Percentiles rank a stretch among this genome's conserved stretches.
Evolutionary conservation across 306 rosid species (phyloP).

Genomic region (Casuarina cunninghamiana): DNA sequence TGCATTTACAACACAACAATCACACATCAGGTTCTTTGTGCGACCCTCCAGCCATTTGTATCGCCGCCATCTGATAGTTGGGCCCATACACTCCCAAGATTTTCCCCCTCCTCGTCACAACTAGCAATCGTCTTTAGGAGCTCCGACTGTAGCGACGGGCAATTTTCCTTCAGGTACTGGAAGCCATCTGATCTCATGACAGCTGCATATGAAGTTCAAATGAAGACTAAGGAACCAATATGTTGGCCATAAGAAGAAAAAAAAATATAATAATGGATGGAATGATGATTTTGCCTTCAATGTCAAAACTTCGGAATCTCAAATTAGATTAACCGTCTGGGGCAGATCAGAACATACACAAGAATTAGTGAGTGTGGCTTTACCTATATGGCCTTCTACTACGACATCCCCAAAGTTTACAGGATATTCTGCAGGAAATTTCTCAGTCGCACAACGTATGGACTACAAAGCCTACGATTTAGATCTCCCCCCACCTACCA

Average conservation of each 20-base stretch:
- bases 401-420: too few species aligned
- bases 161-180: slow-evolving; percentile 63
- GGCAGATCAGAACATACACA: too few species aligned
- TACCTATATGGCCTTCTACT: too few species aligned
- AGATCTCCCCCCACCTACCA: too few species aligned
- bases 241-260: not conserved
- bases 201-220: slow-evolving; percentile 42
- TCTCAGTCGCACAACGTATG: too few species aligned
- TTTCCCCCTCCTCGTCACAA: slow-evolving; percentile 52
- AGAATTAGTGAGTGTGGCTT: too few species aligned
- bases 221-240: not conserved
- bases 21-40: slow-evolving; percentile 51
- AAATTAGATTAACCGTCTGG: not conserved
- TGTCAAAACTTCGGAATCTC: not conserved
- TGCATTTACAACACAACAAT: slow-evolving; percentile 34
- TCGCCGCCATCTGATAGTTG: slow-evolving; percentile 68
- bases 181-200: slow-evolving; percentile 83
- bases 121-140: slow-evolving; percentile 75
- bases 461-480: too few species aligned
- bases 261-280: not conserved
- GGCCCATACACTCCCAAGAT: slow-evolving; percentile 56
- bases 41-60: slow-evolving; percentile 52
- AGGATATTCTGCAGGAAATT: too few species aligned
- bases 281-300: not conserved
- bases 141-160: slow-evolving; percentile 80